Base-by-base conservation (phyloP, 1,284 basidiomycete genomes). In the Cerrena zonata region DNA sequence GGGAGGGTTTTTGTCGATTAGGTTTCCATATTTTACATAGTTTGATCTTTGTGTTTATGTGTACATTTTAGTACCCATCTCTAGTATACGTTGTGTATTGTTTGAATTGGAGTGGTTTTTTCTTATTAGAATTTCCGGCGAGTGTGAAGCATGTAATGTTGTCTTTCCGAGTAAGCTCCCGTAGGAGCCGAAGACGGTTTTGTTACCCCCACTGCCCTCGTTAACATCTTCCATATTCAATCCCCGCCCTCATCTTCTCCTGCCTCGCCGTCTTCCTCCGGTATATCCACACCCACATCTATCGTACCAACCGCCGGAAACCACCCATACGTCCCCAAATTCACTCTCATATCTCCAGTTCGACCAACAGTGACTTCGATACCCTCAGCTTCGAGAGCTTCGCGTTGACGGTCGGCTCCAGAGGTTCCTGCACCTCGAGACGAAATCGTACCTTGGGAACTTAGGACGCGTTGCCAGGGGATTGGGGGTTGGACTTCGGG, bases 371-470 rank as follows among this genome's bases (percentile, higher is more conserved):
- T 70, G 4, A 90, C 86, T 48, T 84, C 78, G 13, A 91, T 79
- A 4, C 84, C 86, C 61, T 91, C 89, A 0, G 77, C 80, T 53
- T 82, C 77, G 12, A 91, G 73, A 3, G 75, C 79, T 36, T 83
- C 77, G 30, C 77, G 69, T 60, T 91, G 89, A 0, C 79, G 68
- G 49, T 76, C 75, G 0, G 88, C 88, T 4, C 86, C 83, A 15
- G 70, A 68, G 18, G 84, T 84, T 4, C 82, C 83, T 4, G 91
- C 89, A 0, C 88, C 89, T 38, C 91, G 76, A 2, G 89, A 91
- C 0, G 89, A 91, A 51, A 94, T 91, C 1, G 74, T 68, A 1
- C 86, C 86, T 0, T 80, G 74, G 0, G 85, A 75, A 1, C 77
- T 74, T 21, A 89, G 71, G 7, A 89, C 86, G 36, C 86, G 79